Evolutionary conservation across 1,284 basidiomycete genomes (phyloP).

Genomic region (Fomitopsis palustris): DNA sequence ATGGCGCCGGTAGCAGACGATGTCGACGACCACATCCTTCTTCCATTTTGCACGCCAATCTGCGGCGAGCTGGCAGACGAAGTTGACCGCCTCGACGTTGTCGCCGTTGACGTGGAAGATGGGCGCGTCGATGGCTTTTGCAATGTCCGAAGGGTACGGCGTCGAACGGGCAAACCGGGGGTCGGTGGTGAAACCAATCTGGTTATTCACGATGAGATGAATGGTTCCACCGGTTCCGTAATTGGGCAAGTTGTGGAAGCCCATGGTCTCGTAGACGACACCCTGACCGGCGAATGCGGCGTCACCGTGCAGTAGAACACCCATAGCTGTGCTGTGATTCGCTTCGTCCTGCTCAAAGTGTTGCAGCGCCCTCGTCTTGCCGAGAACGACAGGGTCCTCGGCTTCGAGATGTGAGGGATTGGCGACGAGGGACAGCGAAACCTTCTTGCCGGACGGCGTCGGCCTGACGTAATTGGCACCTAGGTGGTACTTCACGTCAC

Average conservation of each 20-base stretch:
- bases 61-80: constrained; percentile 96
- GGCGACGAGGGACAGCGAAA: constrained; percentile 95
- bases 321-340: constrained; percentile 83
- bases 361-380: constrained; percentile 96
- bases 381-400: constrained; percentile 95
- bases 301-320: constrained; percentile 95
- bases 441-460: constrained; percentile 97
- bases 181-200: constrained; percentile 99
- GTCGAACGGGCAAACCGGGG: constrained; percentile 97
- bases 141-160: constrained; percentile 98
- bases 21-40: constrained; percentile 98
- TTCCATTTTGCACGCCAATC: constrained; percentile 99
- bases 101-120: constrained; percentile 99
- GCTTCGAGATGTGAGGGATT: constrained; percentile 99
- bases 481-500: constrained; percentile 99
- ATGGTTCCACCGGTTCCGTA: constrained; percentile 99
- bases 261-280: constrained; percentile 99
- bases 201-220: constrained; percentile 99
- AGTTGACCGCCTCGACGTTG: constrained; percentile 97
- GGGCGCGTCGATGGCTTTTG: constrained; percentile 97
- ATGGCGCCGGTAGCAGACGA: constrained; percentile 98
- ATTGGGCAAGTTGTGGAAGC: constrained; percentile 92
- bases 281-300: constrained; percentile 99
- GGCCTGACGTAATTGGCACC: constrained; percentile 99
- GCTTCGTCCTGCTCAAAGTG: constrained; percentile 89